Evolutionary conservation across 768 basidiomycete genomes (phyloP).

Genomic region (Boletus sensibilis): DNA sequence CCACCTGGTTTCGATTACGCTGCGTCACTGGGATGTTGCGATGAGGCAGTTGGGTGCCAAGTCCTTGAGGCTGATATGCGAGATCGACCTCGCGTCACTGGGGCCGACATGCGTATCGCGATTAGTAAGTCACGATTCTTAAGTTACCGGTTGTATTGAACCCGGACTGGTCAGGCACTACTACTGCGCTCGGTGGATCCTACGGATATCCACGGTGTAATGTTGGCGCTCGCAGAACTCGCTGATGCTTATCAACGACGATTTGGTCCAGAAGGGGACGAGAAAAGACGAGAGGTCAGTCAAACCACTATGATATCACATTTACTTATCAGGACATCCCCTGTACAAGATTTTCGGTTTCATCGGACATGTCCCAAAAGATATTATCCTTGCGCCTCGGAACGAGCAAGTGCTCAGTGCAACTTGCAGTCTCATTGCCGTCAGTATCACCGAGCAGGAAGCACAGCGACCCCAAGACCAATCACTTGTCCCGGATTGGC

Average conservation of each 20-base stretch:
- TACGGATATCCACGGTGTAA: conserved; percentile 75
- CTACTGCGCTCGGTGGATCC: conserved; percentile 64
- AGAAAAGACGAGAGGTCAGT: conserved; percentile 45
- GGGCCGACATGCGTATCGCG: conserved; percentile 49
- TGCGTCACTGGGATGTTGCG: conserved; percentile 86
- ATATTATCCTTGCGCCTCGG: conserved; percentile 59
- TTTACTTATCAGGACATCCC: conserved; percentile 1
- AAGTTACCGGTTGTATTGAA: conserved; percentile 14
- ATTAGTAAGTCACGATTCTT: conserved; percentile 47
- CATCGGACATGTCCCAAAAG: conserved; percentile 55
- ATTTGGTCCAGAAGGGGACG: conserved; percentile 34
- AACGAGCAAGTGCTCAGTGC: conserved; percentile 73
- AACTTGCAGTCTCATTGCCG: conserved; percentile 68
- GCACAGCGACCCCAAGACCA: conserved; percentile 37
- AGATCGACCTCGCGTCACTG: conserved; percentile 52
- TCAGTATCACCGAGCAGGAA: conserved; percentile 58
- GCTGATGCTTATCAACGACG: conserved; percentile 52
- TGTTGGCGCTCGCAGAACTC: conserved; percentile 74
- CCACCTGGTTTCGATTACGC: conserved; percentile 68
- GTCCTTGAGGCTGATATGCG: conserved; percentile 68
- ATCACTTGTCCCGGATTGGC: conserved; percentile 60
- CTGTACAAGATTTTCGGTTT: conserved; percentile 60
- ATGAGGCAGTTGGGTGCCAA: conserved; percentile 79
- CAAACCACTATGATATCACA: neutral
- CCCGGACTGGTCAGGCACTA: conserved; percentile 40